These are phyloP conservation scores for Deuterostichococcus epilithicus DNA, from an alignment of 139 green algal genomes.

Conservation along the genomic window DNA sequence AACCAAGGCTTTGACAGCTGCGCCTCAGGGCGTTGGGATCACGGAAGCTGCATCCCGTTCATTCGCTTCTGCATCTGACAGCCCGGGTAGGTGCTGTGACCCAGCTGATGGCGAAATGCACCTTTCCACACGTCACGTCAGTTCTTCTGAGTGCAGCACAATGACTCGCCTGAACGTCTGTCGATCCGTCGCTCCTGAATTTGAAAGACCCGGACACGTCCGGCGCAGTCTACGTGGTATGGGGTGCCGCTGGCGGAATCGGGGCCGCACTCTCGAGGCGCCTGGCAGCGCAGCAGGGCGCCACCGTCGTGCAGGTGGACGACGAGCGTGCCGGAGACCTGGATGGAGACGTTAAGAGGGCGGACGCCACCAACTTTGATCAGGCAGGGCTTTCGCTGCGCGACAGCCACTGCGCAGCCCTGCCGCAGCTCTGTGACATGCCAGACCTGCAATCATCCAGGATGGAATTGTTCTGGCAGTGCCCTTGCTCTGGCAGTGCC, in stretches of 20 bases:
- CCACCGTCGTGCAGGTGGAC: constrained; percentile 51
- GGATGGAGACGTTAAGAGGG: constrained; percentile 5
- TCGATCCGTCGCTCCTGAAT: too few species aligned
- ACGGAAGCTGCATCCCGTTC: too few species aligned
- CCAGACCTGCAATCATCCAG: background rate
- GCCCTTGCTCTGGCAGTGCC: background rate
- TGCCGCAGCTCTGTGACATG: background rate
- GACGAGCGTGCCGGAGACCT: constrained; percentile 22
- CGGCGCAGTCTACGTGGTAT: constrained; percentile 70
- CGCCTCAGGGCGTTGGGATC: too few species aligned
- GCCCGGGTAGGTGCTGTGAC: too few species aligned
- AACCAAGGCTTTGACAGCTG: too few species aligned
- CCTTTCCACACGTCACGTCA: too few species aligned
- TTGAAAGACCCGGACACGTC: too few species aligned
- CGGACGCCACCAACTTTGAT: constrained; percentile 50
- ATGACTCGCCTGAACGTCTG: too few species aligned
- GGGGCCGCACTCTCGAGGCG: constrained; percentile 49
- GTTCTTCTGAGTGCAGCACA: too few species aligned
- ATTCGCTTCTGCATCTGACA: too few species aligned
- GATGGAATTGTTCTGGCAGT: background rate
- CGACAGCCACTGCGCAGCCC: background rate
- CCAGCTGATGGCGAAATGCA: too few species aligned
- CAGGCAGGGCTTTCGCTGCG: constrained; percentile 25
- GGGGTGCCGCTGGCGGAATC: constrained; percentile 71
- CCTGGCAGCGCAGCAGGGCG: constrained; percentile 40